phyloP scores from a whole-genome alignment of 2,329 filamentous ascomycete genomes.

The Davidsoniella virescens region DNA sequence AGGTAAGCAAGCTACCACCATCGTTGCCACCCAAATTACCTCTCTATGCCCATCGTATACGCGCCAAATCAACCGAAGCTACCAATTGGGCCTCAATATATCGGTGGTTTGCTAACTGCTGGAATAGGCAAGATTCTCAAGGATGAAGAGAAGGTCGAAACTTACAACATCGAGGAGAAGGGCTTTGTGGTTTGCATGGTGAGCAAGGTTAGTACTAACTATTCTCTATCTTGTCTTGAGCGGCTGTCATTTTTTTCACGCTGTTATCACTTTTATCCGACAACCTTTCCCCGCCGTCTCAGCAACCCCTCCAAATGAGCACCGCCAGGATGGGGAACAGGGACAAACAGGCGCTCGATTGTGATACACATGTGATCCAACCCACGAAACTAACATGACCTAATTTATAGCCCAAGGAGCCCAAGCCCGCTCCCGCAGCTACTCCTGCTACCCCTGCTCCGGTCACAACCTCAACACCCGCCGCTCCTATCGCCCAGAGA shows the following conservation, averaged over 20 bases:
- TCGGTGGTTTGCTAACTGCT: not conserved
- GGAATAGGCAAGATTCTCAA: slow-evolving; percentile 75
- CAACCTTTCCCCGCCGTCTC: too few relatives aligned
- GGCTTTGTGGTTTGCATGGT: slow-evolving; percentile 98
- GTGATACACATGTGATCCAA: too few relatives aligned
- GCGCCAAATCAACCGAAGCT: not conserved
- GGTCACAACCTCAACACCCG: slow-evolving; percentile 31
- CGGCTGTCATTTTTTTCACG: not conserved
- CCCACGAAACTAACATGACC: not conserved
- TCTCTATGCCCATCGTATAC: slow-evolving; percentile 17
- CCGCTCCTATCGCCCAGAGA: slow-evolving; percentile 33
- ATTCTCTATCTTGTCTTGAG: not conserved
- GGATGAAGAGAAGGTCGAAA: slow-evolving; percentile 91
- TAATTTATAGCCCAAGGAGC: slow-evolving; percentile 36
- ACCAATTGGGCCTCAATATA: not conserved
- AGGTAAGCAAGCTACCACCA: slow-evolving; percentile 37
- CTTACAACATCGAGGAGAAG: slow-evolving; percentile 98
- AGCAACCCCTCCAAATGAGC: too few relatives aligned
- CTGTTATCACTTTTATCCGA: not conserved
- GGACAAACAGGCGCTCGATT: too few relatives aligned
- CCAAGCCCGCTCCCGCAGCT: slow-evolving; percentile 51
- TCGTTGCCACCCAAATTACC: not conserved
- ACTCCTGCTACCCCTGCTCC: slow-evolving; percentile 47
- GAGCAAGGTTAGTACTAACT: slow-evolving; percentile 56
- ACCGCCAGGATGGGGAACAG: too few relatives aligned